Evolutionary conservation across 352 stramenopile genomes (phyloP).

Genomic region (Phytophthora pini): DNA sequence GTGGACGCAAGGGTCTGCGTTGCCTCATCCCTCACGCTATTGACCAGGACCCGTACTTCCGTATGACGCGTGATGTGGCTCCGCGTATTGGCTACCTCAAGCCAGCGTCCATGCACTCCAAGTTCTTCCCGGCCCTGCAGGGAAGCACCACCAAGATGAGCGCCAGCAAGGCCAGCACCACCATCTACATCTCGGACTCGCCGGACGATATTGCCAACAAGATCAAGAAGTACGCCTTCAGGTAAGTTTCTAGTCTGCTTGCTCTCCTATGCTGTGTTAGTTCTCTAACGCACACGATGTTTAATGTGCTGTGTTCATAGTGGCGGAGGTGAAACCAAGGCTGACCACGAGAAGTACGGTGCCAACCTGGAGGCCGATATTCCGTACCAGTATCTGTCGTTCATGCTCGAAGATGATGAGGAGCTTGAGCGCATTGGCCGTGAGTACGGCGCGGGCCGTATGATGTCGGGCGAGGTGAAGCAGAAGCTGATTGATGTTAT

Average conservation of each 20-base stretch:
- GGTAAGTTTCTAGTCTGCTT: conserved; percentile 36
- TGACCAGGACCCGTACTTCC: conserved; percentile 99
- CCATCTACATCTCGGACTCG: conserved; percentile 99
- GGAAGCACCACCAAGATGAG: conserved; percentile 99
- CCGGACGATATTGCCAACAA: conserved; percentile 95
- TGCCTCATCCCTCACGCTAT: conserved; percentile 99
- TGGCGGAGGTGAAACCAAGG: conserved; percentile 98
- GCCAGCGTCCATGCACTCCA: conserved; percentile 99
- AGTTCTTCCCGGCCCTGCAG: conserved; percentile 99
- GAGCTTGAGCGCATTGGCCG: conserved; percentile 93
- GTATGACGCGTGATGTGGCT: conserved; percentile 99
- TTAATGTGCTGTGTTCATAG: conserved; percentile 75
- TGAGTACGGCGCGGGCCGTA: conserved; percentile 97
- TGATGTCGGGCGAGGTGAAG: conserved; percentile 99
- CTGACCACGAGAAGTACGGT: conserved; percentile 98
- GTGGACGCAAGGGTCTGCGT: conserved; percentile 88
- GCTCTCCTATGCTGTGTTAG: not conserved
- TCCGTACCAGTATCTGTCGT: conserved; percentile 98
- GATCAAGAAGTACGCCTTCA: conserved; percentile 91
- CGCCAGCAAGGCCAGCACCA: conserved; percentile 94
- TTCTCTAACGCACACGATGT: not conserved
- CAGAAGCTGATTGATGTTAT: conserved; percentile 95
- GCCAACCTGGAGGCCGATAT: conserved; percentile 99
- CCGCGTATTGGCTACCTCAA: conserved; percentile 97
- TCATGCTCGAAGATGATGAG: conserved; percentile 99